Evolutionary conservation across 78 protist genomes (phyloP), one percentile per base, ranked within the genome.

Genomic region (Dictyostelium intermedium): DNA sequence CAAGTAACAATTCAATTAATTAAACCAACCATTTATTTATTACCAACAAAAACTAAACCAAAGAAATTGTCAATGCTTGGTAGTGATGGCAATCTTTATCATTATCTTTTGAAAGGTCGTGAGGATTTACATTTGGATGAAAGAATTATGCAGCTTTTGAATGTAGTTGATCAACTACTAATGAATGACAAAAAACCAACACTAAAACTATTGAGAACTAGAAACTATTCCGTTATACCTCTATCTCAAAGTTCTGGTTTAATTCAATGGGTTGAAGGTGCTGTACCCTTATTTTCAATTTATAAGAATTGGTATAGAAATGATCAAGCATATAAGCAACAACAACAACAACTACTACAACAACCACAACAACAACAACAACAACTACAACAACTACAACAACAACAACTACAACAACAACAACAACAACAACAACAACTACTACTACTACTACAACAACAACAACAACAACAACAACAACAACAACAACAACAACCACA

Each of bases 71-170:
- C 76, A 20, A 30, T 98, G 9, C 10, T 89, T 63, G 98, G 98
- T 16, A 32, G 63, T 32, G 98, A 98, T 72, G 99, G 98, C 27
- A 34, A 35, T 37, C 11, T 74, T 32, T 93, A 97, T 82, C 8
- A 86, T 9, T 98, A 74, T 70, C 83, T 98, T 35, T 53, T 98
- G 63, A 98, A 98, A 78, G 99, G 99, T 27, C 53, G 78, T 27
- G 99, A 98, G 30, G 99, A 98, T 66, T 82, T 97, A 30, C 98
- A 92, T 70, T 50, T 98, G 2, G 99, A 98, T 79, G 99, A 98
- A 82, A 77, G 99, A 45, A 82, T 98, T 8, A 98, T 98, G 99
- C 99, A 98, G 73, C 23, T 98, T 3, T 14, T 97, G 27, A 87
- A 43, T 32, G 30, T 84, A 2, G 82, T 97, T n/a, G 97, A 97